Evolutionary conservation across 2,329 filamentous ascomycete genomes (phyloP).

Genomic region (Fusarium nodosum): DNA sequence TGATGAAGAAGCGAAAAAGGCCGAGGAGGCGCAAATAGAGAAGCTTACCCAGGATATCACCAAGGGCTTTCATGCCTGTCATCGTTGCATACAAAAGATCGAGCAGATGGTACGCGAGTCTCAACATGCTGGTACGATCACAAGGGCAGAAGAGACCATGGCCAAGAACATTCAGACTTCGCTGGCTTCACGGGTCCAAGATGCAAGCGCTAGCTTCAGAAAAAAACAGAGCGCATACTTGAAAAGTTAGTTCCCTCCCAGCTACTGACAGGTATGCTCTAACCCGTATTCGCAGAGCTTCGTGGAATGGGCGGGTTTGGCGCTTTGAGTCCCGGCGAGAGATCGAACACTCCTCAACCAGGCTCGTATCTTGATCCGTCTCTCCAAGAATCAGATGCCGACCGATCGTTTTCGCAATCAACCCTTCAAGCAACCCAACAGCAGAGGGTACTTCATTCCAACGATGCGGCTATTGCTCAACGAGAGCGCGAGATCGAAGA

Average conservation of each 20-base stretch:
- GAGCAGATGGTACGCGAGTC: constrained; percentile 89
- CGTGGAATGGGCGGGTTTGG: constrained; percentile 76
- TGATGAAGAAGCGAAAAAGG: constrained; percentile 88
- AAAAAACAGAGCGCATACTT: constrained; percentile 98
- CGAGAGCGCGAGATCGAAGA: constrained; percentile 97
- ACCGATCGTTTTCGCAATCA: constrained; percentile 91
- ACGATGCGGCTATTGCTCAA: constrained; percentile 88
- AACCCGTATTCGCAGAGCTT: constrained; percentile 68
- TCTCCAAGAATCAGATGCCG: constrained; percentile 91
- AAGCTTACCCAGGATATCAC: constrained; percentile 91
- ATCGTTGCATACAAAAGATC: constrained; percentile 87
- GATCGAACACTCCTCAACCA: constrained; percentile 64
- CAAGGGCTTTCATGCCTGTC: constrained; percentile 87
- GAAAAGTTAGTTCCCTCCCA: constrained; percentile 73
- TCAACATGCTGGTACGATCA: constrained; percentile 78
- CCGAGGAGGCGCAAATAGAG: constrained; percentile 93
- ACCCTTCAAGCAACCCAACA: constrained; percentile 85
- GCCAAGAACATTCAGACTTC: constrained; percentile 96
- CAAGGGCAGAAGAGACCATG: constrained; percentile 91
- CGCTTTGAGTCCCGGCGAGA: constrained; percentile 64
- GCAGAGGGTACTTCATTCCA: constrained; percentile 75
- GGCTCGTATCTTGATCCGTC: constrained; percentile 83
- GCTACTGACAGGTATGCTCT: neutral
- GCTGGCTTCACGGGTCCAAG: constrained; percentile 87
- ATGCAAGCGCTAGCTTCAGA: constrained; percentile 90